A percentile compares a stretch with the other conserved stretches of the same genome.
Evolutionary conservation across 306 rosid genomes (phyloP).

Genomic region (Glycine soja): DNA sequence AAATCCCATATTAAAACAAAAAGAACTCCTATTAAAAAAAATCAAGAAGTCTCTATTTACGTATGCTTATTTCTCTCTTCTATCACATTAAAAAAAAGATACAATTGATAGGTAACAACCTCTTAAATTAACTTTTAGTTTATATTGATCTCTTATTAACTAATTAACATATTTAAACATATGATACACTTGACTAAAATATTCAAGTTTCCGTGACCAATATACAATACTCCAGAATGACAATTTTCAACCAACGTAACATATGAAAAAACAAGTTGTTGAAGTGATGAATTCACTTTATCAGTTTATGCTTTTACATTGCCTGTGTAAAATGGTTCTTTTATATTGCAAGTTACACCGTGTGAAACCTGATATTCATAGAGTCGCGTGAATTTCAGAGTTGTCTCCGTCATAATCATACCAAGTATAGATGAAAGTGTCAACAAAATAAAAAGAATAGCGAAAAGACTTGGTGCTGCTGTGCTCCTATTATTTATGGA

Average conservation of each 20-base stretch:
- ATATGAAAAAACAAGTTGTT: not conserved
- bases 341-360: not conserved
- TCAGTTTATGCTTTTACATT: not conserved
- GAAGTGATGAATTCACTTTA: not conserved
- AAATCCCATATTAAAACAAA: not conserved
- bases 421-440: constrained; percentile 18
- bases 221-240: not conserved
- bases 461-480: constrained; percentile 3
- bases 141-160: not conserved
- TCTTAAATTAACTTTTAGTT: not conserved
- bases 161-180: not conserved
- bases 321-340: not conserved
- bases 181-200: not conserved
- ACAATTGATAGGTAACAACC: not conserved
- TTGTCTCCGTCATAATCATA: constrained; percentile 9
- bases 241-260: not conserved
- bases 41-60: not conserved
- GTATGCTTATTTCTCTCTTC: not conserved
- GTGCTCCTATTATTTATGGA: not conserved
- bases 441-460: constrained; percentile 4
- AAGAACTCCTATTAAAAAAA: not conserved
- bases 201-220: not conserved
- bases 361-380: constrained; percentile 26
- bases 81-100: not conserved
- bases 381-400: not conserved